phyloP scores from a whole-genome alignment of 345 rosid species.

The Gossypium herbaceum region DNA sequence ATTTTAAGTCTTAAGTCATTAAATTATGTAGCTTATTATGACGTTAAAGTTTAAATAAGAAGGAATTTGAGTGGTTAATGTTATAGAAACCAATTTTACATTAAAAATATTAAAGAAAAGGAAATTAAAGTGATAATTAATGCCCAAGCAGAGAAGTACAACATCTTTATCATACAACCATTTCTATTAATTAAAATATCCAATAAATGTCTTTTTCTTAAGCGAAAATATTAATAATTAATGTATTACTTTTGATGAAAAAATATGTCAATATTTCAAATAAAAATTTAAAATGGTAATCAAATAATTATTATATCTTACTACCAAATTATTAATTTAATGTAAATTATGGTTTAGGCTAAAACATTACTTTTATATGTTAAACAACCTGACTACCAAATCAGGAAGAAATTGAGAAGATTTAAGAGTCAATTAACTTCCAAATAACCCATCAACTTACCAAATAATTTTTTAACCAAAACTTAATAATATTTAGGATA shows the following conservation, averaged over 20 bases:
- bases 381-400: neutral
- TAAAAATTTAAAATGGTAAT: too few relatives aligned
- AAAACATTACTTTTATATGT: neutral
- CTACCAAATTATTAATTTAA: neutral
- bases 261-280: too few relatives aligned
- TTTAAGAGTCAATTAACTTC: constrained; percentile 3
- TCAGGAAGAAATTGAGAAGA: too few relatives aligned
- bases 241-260: too few relatives aligned
- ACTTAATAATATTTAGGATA: neutral
- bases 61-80: neutral
- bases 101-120: neutral
- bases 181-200: too few relatives aligned
- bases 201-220: too few relatives aligned
- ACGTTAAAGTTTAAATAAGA: neutral
- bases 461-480: neutral
- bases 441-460: constrained; percentile 6
- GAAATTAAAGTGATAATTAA: neutral
- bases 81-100: neutral
- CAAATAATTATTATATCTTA: too few relatives aligned
- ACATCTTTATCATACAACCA: too few relatives aligned
- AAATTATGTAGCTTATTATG: neutral
- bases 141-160: too few relatives aligned
- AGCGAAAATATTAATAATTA: too few relatives aligned
- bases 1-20: neutral
- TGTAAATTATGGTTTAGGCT: neutral